Evolutionary conservation across 2,329 filamentous ascomycete genomes (phyloP), one percentile per base, ranked within the genome.

Genomic region (Aspergillus niger): DNA sequence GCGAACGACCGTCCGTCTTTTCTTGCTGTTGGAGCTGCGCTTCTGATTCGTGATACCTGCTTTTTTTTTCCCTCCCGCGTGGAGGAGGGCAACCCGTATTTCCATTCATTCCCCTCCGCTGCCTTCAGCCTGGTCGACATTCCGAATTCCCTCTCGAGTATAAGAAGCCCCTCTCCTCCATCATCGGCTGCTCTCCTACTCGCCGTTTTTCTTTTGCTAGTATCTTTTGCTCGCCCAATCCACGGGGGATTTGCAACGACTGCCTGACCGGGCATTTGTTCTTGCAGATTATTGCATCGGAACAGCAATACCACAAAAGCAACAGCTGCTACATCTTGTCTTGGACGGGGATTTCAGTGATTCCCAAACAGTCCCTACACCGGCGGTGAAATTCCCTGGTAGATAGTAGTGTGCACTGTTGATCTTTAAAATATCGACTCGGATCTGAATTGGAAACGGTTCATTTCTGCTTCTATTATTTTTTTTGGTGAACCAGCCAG

Each of bases 361-460:
- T 13, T 44, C 41, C 41, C 44, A 56, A 36, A 36, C 60, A 65
- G 65, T 64, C 63, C 51, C 64, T 61, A 60, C 65, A 56, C 65
- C 64, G 57, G 67, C 53, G 67, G 65, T 65, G 55, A 60, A 63
- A 65, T 49, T 64, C 64, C 67, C 65, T 64, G 64, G 66, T 63
- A 47, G 59, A 61, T 61, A 57, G 62, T 28, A 44, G 24, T 44
- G 15, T 64, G 62, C 60, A 64, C 55, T 44, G 51, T 51, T 56
- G 22, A 41, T 20, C 52, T 39, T 51, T 55, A 36, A 15, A 36
- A 36, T 13, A 13, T 5, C 32, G 32, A 36, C 32, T 36, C 8
- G 24, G 20, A 44, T 8, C 24, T 36, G 38, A n/a, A 36, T 36
- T 30, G 44, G 51, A 59, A 52, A 47, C 32, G 28, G 38, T 47